phyloP scores from a whole-genome alignment of 2,329 filamentous ascomycete genomes.

The Fusarium euwallaceae region DNA sequence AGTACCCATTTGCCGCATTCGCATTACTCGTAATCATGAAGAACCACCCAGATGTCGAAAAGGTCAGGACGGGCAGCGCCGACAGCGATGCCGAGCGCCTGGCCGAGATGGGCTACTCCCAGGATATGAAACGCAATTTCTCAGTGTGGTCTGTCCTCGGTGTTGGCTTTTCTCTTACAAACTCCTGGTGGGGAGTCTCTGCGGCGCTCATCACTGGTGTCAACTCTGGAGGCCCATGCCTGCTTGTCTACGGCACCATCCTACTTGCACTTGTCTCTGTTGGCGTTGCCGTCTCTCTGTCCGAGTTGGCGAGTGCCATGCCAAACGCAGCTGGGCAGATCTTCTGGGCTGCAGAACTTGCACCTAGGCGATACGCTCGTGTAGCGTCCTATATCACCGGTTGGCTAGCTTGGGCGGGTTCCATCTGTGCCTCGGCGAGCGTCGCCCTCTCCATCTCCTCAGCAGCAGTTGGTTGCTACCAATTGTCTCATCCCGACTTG shows the following conservation, averaged over 20 bases:
- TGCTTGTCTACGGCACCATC: slow-evolving; percentile 25
- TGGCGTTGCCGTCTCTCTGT: neutral
- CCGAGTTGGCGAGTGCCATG: slow-evolving; percentile 5
- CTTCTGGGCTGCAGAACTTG: slow-evolving; percentile 4
- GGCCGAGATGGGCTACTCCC: slow-evolving; percentile 12
- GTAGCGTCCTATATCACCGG: slow-evolving; percentile 13
- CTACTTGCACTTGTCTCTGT: slow-evolving; percentile 4
- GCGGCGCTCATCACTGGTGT: slow-evolving; percentile 53
- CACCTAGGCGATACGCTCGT: slow-evolving; percentile 1
- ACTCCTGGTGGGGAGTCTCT: slow-evolving; percentile 56
- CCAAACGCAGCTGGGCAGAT: slow-evolving; percentile 13
- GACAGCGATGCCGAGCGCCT: slow-evolving; percentile 11
- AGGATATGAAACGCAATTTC: slow-evolving; percentile 49
- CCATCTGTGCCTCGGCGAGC: slow-evolving; percentile 16
- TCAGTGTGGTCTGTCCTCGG: slow-evolving; percentile 58
- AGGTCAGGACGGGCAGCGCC: neutral
- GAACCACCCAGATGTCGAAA: neutral
- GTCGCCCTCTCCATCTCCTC: neutral
- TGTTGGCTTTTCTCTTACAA: slow-evolving; percentile 58
- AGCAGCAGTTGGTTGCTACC: slow-evolving; percentile 8
- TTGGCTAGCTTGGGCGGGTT: slow-evolving; percentile 10
- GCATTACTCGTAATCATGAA: neutral
- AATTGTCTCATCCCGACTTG: slow-evolving; percentile 6
- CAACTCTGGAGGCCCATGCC: slow-evolving; percentile 44
- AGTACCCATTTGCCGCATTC: neutral